phyloP scores from a whole-genome alignment of 106 monocot genomes.

The Platanthera zijinensis region DNA sequence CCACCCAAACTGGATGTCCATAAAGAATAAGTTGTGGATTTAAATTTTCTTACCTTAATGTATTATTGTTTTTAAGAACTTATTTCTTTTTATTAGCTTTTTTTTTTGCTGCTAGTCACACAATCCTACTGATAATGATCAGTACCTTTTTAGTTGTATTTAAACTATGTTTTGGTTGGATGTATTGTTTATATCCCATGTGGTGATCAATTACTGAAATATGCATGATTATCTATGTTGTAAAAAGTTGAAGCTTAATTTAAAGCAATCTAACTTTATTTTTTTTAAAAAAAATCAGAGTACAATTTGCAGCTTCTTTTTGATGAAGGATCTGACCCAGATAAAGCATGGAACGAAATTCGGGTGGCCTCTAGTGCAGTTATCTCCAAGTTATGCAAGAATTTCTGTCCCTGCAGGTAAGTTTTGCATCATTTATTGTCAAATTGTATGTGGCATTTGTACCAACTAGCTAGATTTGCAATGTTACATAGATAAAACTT shows the following conservation, averaged over 20 bases:
- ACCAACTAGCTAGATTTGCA: too few species aligned
- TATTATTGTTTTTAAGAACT: neutral
- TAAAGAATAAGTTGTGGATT: neutral
- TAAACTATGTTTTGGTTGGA: too few species aligned
- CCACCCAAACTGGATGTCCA: too few species aligned
- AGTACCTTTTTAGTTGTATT: too few species aligned
- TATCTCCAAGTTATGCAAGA: slow-evolving; percentile 46
- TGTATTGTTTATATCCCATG: neutral
- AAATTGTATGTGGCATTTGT: neutral
- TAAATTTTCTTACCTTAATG: neutral
- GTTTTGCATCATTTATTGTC: neutral
- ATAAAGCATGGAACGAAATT: slow-evolving; percentile 41
- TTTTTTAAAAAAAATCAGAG: slow-evolving; percentile 10
- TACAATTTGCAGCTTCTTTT: slow-evolving; percentile 36
- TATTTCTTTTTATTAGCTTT: too few species aligned
- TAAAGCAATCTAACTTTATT: neutral
- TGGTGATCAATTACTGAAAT: neutral
- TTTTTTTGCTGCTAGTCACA: too few species aligned
- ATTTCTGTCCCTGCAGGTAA: slow-evolving; percentile 52
- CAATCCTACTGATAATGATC: too few species aligned
- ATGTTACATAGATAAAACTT: neutral
- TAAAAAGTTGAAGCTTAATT: neutral
- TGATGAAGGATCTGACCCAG: slow-evolving; percentile 18
- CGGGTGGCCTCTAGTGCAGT: slow-evolving; percentile 32
- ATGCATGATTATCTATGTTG: neutral